phyloP scores from a whole-genome alignment of 345 rosid genomes.

The Eucalyptus viminalis region DNA sequence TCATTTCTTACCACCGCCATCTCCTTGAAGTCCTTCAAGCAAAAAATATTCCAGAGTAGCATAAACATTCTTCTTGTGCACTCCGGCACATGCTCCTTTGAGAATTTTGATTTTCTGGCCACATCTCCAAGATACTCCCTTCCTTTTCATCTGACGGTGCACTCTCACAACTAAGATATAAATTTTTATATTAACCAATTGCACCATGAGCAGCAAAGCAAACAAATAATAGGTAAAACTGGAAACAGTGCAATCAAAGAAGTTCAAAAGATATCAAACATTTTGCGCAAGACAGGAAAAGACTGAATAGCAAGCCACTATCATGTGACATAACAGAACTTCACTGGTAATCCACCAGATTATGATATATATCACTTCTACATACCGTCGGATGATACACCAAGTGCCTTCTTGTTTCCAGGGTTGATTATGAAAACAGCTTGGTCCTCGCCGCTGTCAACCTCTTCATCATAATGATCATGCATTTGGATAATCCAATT shows the following conservation, averaged over 20 bases:
- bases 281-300: not conserved
- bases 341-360: not conserved
- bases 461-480: conserved; percentile 45
- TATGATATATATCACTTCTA: not conserved
- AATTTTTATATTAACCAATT: not conserved
- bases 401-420: conserved; percentile 33
- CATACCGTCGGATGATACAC: conserved; percentile 55
- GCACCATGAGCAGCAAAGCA: not conserved
- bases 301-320: not conserved
- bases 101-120: conserved; percentile 57
- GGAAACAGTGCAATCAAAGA: not conserved
- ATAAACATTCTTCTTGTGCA: conserved; percentile 28
- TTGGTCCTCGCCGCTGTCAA: conserved; percentile 41
- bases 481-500: conserved; percentile 72
- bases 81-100: conserved; percentile 51
- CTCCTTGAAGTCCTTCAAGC: conserved; percentile 61
- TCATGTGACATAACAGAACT: not conserved
- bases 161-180: conserved; percentile 46
- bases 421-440: conserved; percentile 24
- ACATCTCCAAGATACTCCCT: conserved; percentile 32
- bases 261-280: not conserved
- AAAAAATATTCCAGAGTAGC: conserved; percentile 59
- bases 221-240: not conserved
- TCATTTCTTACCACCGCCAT: conserved; percentile 49
- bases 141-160: conserved; percentile 30